phyloP scores from a whole-genome alignment of 805 yeast species.

The Wickerhamomyces silvicola region DNA sequence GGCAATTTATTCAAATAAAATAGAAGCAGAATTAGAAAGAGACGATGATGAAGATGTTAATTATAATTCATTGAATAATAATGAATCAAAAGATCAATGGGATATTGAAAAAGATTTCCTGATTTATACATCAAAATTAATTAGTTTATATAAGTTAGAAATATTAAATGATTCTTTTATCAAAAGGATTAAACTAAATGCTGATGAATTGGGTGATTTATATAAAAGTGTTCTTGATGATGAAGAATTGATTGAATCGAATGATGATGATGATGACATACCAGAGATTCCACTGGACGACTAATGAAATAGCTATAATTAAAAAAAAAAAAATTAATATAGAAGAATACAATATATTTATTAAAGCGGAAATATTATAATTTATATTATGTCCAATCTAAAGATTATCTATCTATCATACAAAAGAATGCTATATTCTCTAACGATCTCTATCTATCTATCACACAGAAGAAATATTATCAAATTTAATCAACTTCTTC shows the following conservation, averaged over 20 bases:
- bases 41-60: slow-evolving; percentile 46
- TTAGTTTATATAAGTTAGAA: slow-evolving; percentile 28
- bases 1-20: slow-evolving; percentile 32
- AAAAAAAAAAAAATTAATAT: not conserved
- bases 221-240: slow-evolving; percentile 8
- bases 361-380: too few species aligned
- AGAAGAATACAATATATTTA: too few species aligned
- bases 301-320: not conserved
- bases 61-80: slow-evolving; percentile 17
- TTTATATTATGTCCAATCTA: too few species aligned
- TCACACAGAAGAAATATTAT: too few species aligned
- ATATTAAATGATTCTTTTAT: slow-evolving; percentile 24
- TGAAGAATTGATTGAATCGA: slow-evolving; percentile 3
- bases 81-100: slow-evolving; percentile 25
- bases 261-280: slow-evolving; percentile 3
- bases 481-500: slow-evolving; percentile 60
- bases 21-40: slow-evolving; percentile 39
- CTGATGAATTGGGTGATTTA: slow-evolving; percentile 27
- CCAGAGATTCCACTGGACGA: slow-evolving; percentile 14
- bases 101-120: slow-evolving; percentile 34
- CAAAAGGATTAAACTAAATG: slow-evolving; percentile 33
- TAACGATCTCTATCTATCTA: too few species aligned
- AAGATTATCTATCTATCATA: too few species aligned
- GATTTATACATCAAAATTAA: slow-evolving; percentile 34
- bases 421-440: too few species aligned